Conservation (phyloP, 176 grass and related monocot genomes). For the Pontederia crassipes region DNA sequence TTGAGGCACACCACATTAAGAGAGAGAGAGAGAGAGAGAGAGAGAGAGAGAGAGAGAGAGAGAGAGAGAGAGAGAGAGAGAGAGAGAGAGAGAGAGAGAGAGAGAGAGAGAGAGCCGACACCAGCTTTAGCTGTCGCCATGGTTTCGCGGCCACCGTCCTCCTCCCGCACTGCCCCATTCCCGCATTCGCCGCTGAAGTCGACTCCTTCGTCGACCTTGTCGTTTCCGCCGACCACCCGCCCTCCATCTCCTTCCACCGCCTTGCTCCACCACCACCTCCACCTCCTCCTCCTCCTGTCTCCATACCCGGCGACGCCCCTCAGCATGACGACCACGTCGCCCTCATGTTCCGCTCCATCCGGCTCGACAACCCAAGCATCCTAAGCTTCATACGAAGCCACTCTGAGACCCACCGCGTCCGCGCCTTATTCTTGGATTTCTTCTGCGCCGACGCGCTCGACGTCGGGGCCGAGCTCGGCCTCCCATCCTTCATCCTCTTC, state of each 20-base stretch:
- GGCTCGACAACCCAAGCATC: neutral
- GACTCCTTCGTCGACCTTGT: conserved; percentile 2
- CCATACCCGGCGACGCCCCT: neutral
- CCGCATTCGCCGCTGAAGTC: neutral
- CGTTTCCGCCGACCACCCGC: conserved; percentile 9
- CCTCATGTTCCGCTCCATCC: too few species aligned
- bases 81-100: too few species aligned
- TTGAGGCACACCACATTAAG: too few species aligned
- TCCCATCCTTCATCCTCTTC: conserved; percentile 50
- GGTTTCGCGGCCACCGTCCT: conserved; percentile 28
- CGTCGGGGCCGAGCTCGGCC: conserved; percentile 22
- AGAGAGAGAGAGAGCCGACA: too few species aligned
- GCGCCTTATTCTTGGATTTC: conserved; percentile 51
- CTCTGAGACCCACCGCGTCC: neutral
- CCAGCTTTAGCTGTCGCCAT: conserved; percentile 28
- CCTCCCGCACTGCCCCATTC: conserved; percentile 14
- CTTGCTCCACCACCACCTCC: neutral
- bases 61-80: too few species aligned
- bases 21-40: too few species aligned
- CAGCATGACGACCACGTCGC: neutral
- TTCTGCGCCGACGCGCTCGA: conserved; percentile 53
- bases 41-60: too few species aligned
- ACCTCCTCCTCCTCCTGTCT: neutral
- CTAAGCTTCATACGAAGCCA: neutral
- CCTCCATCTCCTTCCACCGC: conserved; percentile 23